Evolutionary conservation across 208 protist species (phyloP).

Genomic region (Leishmania major): DNA sequence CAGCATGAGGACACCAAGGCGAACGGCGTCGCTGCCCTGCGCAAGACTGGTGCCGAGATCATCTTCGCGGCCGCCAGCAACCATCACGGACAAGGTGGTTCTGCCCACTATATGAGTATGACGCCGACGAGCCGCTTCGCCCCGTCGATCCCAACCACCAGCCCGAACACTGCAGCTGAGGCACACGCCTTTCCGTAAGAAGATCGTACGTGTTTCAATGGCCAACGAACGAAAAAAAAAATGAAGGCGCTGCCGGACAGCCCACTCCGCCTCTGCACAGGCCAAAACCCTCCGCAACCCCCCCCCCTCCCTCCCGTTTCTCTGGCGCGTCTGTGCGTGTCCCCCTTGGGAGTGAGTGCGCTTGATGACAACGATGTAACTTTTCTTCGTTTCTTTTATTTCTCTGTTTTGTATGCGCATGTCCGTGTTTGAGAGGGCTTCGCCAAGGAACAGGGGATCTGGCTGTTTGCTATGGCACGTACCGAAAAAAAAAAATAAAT

Average conservation of each 20-base stretch:
- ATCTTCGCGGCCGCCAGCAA: conserved; percentile 30
- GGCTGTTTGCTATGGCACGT: not conserved
- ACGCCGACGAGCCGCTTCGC: conserved; percentile 26
- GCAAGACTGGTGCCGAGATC: conserved; percentile 35
- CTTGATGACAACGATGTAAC: not conserved
- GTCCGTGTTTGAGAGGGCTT: not conserved
- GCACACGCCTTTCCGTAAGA: conserved; percentile 11
- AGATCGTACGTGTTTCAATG: not conserved
- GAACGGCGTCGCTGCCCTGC: conserved; percentile 37
- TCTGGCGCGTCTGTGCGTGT: not conserved
- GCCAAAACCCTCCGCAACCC: not conserved
- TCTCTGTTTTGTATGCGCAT: not conserved
- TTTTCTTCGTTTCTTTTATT: not conserved
- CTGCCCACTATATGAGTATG: conserved; percentile 17
- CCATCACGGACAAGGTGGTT: conserved; percentile 23
- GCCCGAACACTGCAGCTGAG: conserved; percentile 13
- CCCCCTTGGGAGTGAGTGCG: not conserved
- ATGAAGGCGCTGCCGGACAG: not conserved
- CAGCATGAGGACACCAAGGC: conserved; percentile 28
- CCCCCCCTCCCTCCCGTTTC: not conserved
- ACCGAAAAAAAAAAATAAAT: not conserved
- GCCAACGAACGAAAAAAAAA: not conserved
- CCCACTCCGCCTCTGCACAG: not conserved
- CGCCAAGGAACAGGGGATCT: not conserved
- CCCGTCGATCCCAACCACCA: conserved; percentile 20